Evolutionary conservation across 2,329 filamentous ascomycete genomes (phyloP), one percentile per base, ranked within the genome.

Genomic region (Fusarium incarnatum): DNA sequence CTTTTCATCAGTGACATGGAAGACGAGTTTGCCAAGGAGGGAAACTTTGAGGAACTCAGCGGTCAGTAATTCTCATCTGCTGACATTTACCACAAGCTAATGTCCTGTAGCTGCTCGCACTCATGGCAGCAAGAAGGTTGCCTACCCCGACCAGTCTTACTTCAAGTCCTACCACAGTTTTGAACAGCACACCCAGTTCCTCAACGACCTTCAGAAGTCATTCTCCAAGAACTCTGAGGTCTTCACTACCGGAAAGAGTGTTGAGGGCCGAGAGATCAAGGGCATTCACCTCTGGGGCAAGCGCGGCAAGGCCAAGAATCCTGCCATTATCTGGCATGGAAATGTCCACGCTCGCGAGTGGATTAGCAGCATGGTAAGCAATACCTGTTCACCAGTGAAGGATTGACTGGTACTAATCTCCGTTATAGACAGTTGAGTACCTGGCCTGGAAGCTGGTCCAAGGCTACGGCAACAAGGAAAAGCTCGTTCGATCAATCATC

Each of bases 321-420:
- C 86, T 2, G 87, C 85, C 20, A 77, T 88, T 45, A 81, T 89
- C 45, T 84, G 86, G 73, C 87, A 89, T 74, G 84, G 83, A 15
- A 89, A 84, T 25, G 85, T 88, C 15, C 88, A 90, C 74, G 86
- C 87, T 11, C 82, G 87, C 45, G 87, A 90, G 75, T 89, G 87
- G 88, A 87, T 89, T 55, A 82, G 83, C 8, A 83, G 85, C 13
- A 86, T 87, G 79, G 85, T 84, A 55, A 41, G 57, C 9, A 1
- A 4, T 8, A 0, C 10, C 3, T 1, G 0, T 23, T 12, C 6
- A 16, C 4, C 3, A 16, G 7, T 8, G 0, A 12, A 1, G 2
- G 4, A 3, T 4, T 3, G 13, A 8, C 9, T 16, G 12, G 4
- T 27, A 6, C 28, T 70, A 16, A 60, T 7, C 0, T 7, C 30